Percentiles rank a stretch among this genome's conserved stretches.
Evolutionary conservation across 2,329 filamentous ascomycete genomes (phyloP).

Genomic region (Neofusicoccum ribis): DNA sequence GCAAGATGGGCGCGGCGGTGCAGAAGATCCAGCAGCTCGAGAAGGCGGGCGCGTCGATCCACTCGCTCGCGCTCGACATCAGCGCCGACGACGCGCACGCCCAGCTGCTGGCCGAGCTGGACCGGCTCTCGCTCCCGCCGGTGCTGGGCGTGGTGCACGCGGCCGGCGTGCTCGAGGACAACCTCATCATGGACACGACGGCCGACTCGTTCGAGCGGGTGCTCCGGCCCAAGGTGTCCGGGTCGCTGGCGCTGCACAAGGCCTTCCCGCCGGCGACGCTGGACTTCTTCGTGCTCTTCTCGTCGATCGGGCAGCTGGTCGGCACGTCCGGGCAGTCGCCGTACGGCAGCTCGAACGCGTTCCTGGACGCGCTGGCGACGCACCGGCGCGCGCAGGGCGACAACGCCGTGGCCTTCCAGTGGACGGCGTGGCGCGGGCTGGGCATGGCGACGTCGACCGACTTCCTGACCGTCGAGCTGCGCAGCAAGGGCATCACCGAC

Average conservation of each 20-base stretch:
- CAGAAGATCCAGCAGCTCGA: constrained; percentile 26
- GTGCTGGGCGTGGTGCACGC: constrained; percentile 46
- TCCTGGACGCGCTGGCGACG: constrained; percentile 23
- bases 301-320: constrained; percentile 18
- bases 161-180: constrained; percentile 41
- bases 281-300: constrained; percentile 26
- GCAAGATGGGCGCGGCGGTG: constrained; percentile 21
- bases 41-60: constrained; percentile 30
- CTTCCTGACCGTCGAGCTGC: constrained; percentile 44
- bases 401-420: constrained; percentile 45
- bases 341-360: constrained; percentile 25
- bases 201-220: constrained; percentile 33
- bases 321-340: constrained; percentile 18
- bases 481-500: constrained; percentile 45
- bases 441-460: constrained; percentile 42
- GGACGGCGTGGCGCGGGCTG: constrained; percentile 45
- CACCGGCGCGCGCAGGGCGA: constrained; percentile 36
- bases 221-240: constrained; percentile 34
- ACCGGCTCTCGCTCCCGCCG: constrained; percentile 39
- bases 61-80: constrained; percentile 40
- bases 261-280: constrained; percentile 32
- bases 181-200: constrained; percentile 37
- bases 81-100: constrained; percentile 25
- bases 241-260: constrained; percentile 28
- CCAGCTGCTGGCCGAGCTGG: constrained; percentile 28